Evolutionary conservation across 2,329 filamentous ascomycete species (phyloP).

Genomic region (Aspergillus ochraceus): DNA sequence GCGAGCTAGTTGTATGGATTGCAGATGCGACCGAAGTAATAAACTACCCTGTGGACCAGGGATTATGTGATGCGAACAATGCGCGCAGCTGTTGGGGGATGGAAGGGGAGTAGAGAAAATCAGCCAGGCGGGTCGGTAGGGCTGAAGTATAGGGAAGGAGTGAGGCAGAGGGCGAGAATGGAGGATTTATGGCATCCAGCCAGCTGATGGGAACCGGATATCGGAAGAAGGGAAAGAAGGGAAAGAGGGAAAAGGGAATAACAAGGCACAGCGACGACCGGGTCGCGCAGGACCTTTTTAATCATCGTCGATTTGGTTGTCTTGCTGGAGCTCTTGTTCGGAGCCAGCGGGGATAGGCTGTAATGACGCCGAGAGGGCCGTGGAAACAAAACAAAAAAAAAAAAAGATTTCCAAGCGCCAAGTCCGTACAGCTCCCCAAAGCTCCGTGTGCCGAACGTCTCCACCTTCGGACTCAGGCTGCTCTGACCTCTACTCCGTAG

Average conservation of each 20-base stretch:
- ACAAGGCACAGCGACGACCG: slow-evolving; percentile 3
- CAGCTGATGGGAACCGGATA: slow-evolving; percentile 4
- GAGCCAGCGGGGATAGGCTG: slow-evolving; percentile 30
- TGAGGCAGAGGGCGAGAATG: neutral
- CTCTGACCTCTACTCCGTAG: neutral
- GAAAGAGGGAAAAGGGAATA: neutral
- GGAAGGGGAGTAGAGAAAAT: slow-evolving; percentile 1
- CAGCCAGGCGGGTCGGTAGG: slow-evolving; percentile 12
- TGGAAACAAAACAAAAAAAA: slow-evolving; percentile 23
- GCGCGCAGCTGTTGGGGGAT: neutral
- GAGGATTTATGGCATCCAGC: slow-evolving; percentile 4
- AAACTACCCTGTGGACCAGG: neutral
- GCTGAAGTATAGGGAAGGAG: slow-evolving; percentile 15
- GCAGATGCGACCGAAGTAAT: neutral
- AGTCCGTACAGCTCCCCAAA: slow-evolving; percentile 7
- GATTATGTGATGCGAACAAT: neutral
- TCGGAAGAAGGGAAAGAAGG: neutral
- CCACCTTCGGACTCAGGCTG: slow-evolving; percentile 2
- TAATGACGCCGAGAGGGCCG: slow-evolving; percentile 24
- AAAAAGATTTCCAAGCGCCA: no score
- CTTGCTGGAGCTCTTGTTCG: slow-evolving; percentile 20
- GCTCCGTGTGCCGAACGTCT: slow-evolving; percentile 20
- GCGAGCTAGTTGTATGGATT: neutral
- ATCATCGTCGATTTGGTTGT: slow-evolving; percentile 4
- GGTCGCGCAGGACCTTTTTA: slow-evolving; percentile 5